Conservation (phyloP, 371 early-diverging fungal genomes). For the Mortierella sp. region DNA sequence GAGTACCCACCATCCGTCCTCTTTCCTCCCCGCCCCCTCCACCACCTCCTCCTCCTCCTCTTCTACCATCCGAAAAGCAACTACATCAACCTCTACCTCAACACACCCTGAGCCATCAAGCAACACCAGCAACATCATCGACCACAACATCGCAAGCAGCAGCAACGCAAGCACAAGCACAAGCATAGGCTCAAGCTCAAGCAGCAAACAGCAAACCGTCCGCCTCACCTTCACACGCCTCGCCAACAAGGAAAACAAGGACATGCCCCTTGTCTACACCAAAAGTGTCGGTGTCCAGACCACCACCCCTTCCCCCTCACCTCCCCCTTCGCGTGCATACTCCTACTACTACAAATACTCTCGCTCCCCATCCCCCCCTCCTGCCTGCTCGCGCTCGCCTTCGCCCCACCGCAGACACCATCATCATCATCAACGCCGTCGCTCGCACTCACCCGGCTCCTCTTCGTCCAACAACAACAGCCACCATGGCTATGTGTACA, state of each 20-base stretch:
- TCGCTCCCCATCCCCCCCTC: slow-evolving; percentile 4
- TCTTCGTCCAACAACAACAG: not conserved
- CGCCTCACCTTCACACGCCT: not conserved
- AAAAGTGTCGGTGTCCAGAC: slow-evolving; percentile 2
- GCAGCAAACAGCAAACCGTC: not conserved
- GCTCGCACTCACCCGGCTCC: not conserved
- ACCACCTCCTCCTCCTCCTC: not conserved
- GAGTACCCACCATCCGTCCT: not conserved
- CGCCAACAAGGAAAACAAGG: not conserved
- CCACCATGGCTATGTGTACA: not conserved
- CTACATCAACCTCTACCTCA: not conserved
- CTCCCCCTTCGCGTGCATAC: not conserved
- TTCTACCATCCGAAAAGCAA: not conserved
- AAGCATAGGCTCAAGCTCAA: not conserved
- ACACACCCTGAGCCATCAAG: not conserved
- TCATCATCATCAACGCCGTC: too few relatives aligned
- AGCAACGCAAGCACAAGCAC: not conserved
- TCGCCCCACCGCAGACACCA: not conserved
- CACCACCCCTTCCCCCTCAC: not conserved
- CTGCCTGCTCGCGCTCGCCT: slow-evolving; percentile 2
- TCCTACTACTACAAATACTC: not conserved
- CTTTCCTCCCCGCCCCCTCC: not conserved
- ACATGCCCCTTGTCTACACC: slow-evolving; percentile 4
- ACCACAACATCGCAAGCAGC: not conserved
- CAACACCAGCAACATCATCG: not conserved